Conservation (phyloP, 805 yeast genomes). For the Candida corydali region DNA sequence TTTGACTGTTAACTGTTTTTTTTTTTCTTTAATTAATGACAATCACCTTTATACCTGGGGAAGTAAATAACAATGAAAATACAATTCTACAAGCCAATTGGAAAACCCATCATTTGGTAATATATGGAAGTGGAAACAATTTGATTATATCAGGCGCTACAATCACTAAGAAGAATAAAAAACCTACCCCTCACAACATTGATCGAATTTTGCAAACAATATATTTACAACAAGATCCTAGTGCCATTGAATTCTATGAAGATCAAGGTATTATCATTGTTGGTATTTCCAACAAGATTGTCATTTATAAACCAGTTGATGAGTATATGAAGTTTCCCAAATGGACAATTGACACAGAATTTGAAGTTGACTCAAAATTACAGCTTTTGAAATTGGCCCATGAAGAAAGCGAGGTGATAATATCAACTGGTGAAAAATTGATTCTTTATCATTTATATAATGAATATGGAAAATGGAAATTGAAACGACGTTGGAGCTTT, state of each 20-base stretch:
- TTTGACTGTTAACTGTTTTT: not conserved
- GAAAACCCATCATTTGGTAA: conserved; percentile 60
- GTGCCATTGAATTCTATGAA: conserved; percentile 59
- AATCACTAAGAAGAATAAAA: conserved; percentile 8
- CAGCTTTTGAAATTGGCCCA: conserved; percentile 54
- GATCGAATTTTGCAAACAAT: conserved; percentile 64
- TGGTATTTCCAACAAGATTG: conserved; percentile 40
- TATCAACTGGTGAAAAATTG: conserved; percentile 52
- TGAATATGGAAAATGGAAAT: conserved; percentile 40
- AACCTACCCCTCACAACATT: conserved; percentile 4
- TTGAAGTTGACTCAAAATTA: conserved; percentile 19
- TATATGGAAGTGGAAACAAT: conserved; percentile 87
- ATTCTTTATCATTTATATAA: conserved; percentile 50
- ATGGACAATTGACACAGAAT: conserved; percentile 40
- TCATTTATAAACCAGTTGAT: conserved; percentile 55
- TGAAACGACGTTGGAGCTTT: conserved; percentile 41
- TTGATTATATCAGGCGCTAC: conserved; percentile 45
- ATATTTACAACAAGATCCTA: conserved; percentile 63
- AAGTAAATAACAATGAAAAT: conserved; percentile 58
- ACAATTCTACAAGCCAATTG: conserved; percentile 59
- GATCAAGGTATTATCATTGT: conserved; percentile 58
- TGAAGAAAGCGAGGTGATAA: conserved; percentile 49
- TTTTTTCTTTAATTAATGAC: conserved; percentile 43
- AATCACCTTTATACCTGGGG: conserved; percentile 77
- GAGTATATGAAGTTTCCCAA: conserved; percentile 39